Conservation (phyloP, 2,329 filamentous ascomycete genomes). For the Alternaria infectoria region DNA sequence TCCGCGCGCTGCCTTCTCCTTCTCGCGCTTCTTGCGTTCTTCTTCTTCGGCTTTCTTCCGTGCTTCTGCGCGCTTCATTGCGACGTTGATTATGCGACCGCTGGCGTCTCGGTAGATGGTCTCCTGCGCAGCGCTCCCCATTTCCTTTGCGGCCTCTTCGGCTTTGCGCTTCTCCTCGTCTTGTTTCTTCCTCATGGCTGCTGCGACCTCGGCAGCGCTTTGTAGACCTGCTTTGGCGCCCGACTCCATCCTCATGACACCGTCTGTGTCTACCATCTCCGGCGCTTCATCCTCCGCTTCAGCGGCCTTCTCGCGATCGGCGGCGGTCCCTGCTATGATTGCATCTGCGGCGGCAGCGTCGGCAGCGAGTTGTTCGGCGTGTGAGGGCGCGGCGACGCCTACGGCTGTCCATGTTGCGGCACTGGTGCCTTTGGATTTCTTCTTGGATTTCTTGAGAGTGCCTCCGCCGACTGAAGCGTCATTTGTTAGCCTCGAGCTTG, state of each 20-base stretch:
- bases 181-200: slow-evolving; percentile 65
- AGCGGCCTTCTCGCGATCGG: slow-evolving; percentile 62
- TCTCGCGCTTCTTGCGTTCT: slow-evolving; percentile 67
- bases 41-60: slow-evolving; percentile 78
- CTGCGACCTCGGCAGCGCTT: slow-evolving; percentile 74
- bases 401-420: slow-evolving; percentile 71
- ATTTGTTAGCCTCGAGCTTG: slow-evolving; percentile 20
- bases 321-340: slow-evolving; percentile 75
- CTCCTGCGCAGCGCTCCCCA: slow-evolving; percentile 60
- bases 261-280: slow-evolving; percentile 45
- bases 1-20: slow-evolving; percentile 75
- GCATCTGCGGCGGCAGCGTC: slow-evolving; percentile 77
- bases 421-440: slow-evolving; percentile 56
- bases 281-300: slow-evolving; percentile 54
- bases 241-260: slow-evolving; percentile 74
- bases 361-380: slow-evolving; percentile 68
- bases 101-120: slow-evolving; percentile 96
- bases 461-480: slow-evolving; percentile 41
- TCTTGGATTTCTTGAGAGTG: slow-evolving; percentile 62
- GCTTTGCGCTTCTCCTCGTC: slow-evolving; percentile 64
- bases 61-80: slow-evolving; percentile 87
- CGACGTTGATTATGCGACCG: slow-evolving; percentile 90
- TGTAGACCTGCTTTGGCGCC: slow-evolving; percentile 89
- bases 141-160: slow-evolving; percentile 46
- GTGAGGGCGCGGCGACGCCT: slow-evolving; percentile 58